Conservation (phyloP, 345 rosid species). For the Hirschfeldia incana region DNA sequence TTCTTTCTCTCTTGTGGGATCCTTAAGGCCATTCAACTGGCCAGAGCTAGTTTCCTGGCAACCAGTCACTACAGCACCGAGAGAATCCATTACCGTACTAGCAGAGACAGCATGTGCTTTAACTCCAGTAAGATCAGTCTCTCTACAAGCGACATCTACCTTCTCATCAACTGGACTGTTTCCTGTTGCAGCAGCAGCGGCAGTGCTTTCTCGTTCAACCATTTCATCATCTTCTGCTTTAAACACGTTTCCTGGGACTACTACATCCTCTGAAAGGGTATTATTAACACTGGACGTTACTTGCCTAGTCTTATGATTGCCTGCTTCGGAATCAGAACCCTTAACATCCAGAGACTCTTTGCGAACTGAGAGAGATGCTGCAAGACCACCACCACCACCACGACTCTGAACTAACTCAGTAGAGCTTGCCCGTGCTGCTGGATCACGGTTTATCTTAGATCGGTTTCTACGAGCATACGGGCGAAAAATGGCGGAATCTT, state of each 20-base stretch:
- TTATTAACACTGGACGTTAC: slow-evolving; percentile 60
- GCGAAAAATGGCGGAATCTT: slow-evolving; percentile 91
- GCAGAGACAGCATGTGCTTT: slow-evolving; percentile 45
- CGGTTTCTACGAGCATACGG: slow-evolving; percentile 95
- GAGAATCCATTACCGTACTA: slow-evolving; percentile 37
- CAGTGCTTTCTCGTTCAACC: slow-evolving; percentile 39
- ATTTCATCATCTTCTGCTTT: slow-evolving; percentile 42
- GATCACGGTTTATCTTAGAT: slow-evolving; percentile 79
- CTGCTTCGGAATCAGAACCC: slow-evolving; percentile 51
- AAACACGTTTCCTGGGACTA: slow-evolving; percentile 44
- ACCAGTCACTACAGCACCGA: slow-evolving; percentile 37
- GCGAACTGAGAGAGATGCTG: slow-evolving; percentile 50
- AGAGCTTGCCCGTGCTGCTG: slow-evolving; percentile 73
- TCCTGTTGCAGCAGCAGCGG: slow-evolving; percentile 37
- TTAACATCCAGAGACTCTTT: slow-evolving; percentile 56
- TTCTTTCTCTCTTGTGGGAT: slow-evolving; percentile 43
- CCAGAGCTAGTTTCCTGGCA: slow-evolving; percentile 44
- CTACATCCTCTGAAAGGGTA: slow-evolving; percentile 42
- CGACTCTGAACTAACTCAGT: slow-evolving; percentile 65
- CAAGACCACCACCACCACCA: slow-evolving; percentile 67
- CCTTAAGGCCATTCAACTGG: slow-evolving; percentile 46
- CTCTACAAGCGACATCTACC: slow-evolving; percentile 43
- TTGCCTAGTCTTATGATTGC: slow-evolving; percentile 52
- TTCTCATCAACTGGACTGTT: slow-evolving; percentile 40
- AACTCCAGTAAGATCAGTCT: slow-evolving; percentile 42